Conservation (phyloP, 2,329 filamentous ascomycete genomes). For the Cercospora nicotianae region DNA sequence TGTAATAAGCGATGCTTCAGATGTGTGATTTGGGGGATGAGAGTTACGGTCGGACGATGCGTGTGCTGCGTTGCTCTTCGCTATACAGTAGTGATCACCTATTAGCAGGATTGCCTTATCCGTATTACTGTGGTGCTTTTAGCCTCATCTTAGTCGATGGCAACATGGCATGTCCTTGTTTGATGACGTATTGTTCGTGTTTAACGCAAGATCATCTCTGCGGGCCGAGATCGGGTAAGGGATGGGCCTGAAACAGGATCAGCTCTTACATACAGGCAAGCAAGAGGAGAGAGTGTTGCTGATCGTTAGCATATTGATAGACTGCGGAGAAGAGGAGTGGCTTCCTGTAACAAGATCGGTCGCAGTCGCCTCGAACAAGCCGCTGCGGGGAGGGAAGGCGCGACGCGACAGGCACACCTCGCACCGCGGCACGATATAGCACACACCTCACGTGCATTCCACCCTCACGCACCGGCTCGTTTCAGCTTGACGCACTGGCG, state of each 20-base stretch:
- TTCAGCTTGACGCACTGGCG: slow-evolving; percentile 9
- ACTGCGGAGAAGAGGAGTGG: background rate
- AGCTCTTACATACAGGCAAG: background rate
- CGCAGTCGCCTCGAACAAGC: background rate
- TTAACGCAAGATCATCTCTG: background rate
- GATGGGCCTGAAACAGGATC: background rate
- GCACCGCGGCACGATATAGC: background rate
- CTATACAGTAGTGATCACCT: background rate
- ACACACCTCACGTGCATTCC: background rate
- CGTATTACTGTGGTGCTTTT: background rate
- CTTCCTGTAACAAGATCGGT: background rate
- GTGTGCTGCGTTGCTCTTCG: background rate
- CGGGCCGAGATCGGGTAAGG: background rate
- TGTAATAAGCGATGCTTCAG: background rate
- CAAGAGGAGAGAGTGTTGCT: background rate
- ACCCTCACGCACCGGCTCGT: background rate
- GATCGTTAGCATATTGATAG: background rate
- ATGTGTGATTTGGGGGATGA: background rate
- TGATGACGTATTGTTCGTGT: background rate
- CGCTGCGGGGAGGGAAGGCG: background rate
- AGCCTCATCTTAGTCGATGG: background rate
- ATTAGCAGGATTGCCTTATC: background rate
- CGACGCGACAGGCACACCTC: background rate
- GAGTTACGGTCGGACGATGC: background rate
- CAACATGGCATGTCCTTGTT: background rate